phyloP scores from a whole-genome alignment of 495 filamentous ascomycete genomes.

The Penicillium mononematosum region DNA sequence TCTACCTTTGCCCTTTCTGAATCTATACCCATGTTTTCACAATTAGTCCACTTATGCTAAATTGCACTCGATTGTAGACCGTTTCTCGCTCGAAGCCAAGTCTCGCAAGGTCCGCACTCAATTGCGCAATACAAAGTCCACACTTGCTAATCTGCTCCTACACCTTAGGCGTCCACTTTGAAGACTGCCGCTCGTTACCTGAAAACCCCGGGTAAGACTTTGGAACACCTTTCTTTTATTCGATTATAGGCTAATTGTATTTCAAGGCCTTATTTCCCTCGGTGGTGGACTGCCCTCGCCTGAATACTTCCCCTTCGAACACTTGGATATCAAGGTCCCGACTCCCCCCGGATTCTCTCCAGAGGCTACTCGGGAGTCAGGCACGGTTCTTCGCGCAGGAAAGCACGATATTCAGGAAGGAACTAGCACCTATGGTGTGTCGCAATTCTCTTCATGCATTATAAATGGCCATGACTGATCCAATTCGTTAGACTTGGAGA shows the following conservation, averaged over 20 bases:
- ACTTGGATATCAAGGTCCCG: slow-evolving; percentile 67
- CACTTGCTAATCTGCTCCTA: background rate
- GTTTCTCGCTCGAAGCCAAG: slow-evolving; percentile 42
- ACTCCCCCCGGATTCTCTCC: slow-evolving; percentile 66
- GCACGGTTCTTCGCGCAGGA: slow-evolving; percentile 59
- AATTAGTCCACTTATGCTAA: slow-evolving; percentile 3
- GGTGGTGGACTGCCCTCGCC: slow-evolving; percentile 88
- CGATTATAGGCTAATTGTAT: background rate
- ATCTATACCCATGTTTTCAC: background rate
- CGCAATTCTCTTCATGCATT: background rate
- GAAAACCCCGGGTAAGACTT: slow-evolving; percentile 58
- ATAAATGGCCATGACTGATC: slow-evolving; percentile 9
- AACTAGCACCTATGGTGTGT: slow-evolving; percentile 58
- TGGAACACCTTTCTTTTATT: background rate
- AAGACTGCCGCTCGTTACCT: slow-evolving; percentile 78
- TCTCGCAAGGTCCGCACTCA: slow-evolving; percentile 37
- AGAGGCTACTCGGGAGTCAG: slow-evolving; percentile 53
- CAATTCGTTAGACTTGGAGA: slow-evolving; percentile 60
- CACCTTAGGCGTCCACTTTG: slow-evolving; percentile 56
- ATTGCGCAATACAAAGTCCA: slow-evolving; percentile 12
- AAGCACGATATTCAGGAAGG: slow-evolving; percentile 78
- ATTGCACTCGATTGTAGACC: slow-evolving; percentile 22
- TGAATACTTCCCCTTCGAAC: slow-evolving; percentile 84
- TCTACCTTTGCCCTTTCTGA: slow-evolving; percentile 16
- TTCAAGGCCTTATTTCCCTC: slow-evolving; percentile 70